Base-by-base conservation (phyloP, 2,329 filamentous ascomycete genomes). In the Talaromyces pinophilus region DNA sequence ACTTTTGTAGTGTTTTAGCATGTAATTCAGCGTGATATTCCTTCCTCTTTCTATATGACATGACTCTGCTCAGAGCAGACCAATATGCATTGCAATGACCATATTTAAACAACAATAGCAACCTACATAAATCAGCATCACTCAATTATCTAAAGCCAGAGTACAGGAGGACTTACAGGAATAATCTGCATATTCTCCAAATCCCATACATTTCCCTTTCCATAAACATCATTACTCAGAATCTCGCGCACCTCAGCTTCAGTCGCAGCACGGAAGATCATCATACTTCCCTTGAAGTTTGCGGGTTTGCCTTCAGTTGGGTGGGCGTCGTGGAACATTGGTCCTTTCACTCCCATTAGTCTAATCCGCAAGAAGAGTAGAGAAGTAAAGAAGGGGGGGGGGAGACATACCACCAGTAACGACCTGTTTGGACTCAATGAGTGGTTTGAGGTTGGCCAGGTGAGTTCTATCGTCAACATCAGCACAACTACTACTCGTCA, bases 121-220 rank as follows among this genome's bases (percentile, higher is more conserved):
- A 60, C 6, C 57, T 60, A 33, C 28, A 44, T 0, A 15, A 15
- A 28, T 60, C 22, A 60, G 38, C 19, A 50, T 50, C 44, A 35
- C 44, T 19, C 19, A 50, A 3, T 6, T 35, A 5, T 44, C 25
- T 22, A n/a, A 10, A 42, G 25, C 10, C 3, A 30, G n/a, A 5
- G 17, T 17, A 19, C 19, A n/a, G 35, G n/a, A n/a, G 62, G 52
- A 76, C 75, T 64, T 72, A 79, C 77, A 66, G 75, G 74, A 71
- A 76, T 77, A 66, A 82, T 77, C 72, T 80, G 72, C 69, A 76
- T 87, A 72, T 90, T 90, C 42, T 88, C 85, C 67, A 90, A 75
- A 81, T 97, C 92, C 93, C 93, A 97, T 8, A 96, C 92, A 0
- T 88, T 91, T 52, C 79, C 83, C 67, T 80, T 84, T 10, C 84